Evolutionary conservation across 2,329 filamentous ascomycete genomes (phyloP), one percentile per base, ranked within the genome.

Genomic region (Fusarium metavorans): DNA sequence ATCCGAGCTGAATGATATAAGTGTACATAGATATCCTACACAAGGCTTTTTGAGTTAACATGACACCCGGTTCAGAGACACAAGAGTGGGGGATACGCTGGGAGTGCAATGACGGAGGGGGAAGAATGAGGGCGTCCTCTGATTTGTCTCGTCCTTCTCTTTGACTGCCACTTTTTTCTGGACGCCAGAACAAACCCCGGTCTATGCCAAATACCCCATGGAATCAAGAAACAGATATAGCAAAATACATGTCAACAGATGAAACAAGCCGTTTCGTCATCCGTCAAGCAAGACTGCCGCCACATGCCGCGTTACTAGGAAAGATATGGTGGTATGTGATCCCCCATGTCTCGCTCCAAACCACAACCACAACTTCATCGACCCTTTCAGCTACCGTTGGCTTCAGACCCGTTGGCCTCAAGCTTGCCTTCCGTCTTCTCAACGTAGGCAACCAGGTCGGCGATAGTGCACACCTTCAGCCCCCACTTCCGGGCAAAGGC

Each of bases 391-490:
- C 50, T 77, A 18, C 70, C 77, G 32, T 75, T 75, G 34, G 63
- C 41, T 35, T 71, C 64, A 20, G 70, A 52, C 20, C 73, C 73
- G 25, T 88, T 89, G 27, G 83, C 72, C 59, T 81, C 82, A 14
- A 88, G 80, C 82, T 89, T 90, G 41, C 92, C 92, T 85, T 95
- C 92, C 43, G 88, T 92, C 86, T 91, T 92, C 83, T 97, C 93
- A 68, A 98, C 85, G 82, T 97, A 93, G 67, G 86, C 87, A 32
- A 96, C 92, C 84, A 99, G 84, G 84, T 96, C 95, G 81, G 96
- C 95, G 84, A 99, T 98, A 34, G 97, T 98, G 85, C 95, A 97
- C 68, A 97, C 95, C 87, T 93, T 97, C 77, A 99, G 87, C 6
- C 95, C 95, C 92, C 93, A 98, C 84, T 89, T 92, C 83, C 91